A percentile compares a stretch with the other conserved stretches of the same genome.
phyloP scores from a whole-genome alignment of 192 early-diverging fungal species.

The Thoreauomyces humboldtii region DNA sequence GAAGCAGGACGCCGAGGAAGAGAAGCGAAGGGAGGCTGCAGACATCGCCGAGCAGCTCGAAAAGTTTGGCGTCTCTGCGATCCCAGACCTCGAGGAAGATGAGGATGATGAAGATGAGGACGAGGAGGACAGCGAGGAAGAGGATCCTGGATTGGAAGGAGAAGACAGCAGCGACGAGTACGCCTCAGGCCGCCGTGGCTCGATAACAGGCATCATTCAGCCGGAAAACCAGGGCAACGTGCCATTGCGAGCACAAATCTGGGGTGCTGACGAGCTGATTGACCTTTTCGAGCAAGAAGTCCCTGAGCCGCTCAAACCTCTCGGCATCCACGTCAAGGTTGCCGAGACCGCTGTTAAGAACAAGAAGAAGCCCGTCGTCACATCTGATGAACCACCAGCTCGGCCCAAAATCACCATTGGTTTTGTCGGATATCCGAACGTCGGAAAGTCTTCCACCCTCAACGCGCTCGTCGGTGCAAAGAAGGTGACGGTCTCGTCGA shows the following conservation, averaged over 20 bases:
- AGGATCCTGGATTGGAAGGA: slow-evolving; percentile 5
- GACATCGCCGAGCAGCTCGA: slow-evolving; percentile 26
- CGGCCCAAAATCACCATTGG: slow-evolving; percentile 76
- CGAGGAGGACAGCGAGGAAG: slow-evolving; percentile 32
- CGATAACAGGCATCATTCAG: slow-evolving; percentile 35
- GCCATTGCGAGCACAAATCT: slow-evolving; percentile 59
- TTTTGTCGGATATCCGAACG: slow-evolving; percentile 98
- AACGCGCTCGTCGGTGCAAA: slow-evolving; percentile 95
- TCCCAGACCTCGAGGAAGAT: slow-evolving; percentile 22
- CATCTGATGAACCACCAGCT: not conserved
- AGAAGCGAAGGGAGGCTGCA: slow-evolving; percentile 21
- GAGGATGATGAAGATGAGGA: slow-evolving; percentile 13
- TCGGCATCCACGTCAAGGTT: not conserved
- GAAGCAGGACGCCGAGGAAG: slow-evolving; percentile 68
- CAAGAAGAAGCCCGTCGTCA: not conserved
- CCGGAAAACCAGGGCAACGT: slow-evolving; percentile 49
- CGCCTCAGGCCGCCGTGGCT: slow-evolving; percentile 11
- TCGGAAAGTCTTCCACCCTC: slow-evolving; percentile 98
- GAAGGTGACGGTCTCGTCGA: slow-evolving; percentile 90
- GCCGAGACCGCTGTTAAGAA: not conserved
- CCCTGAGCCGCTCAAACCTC: slow-evolving; percentile 41
- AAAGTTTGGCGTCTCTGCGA: not conserved
- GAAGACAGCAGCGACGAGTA: slow-evolving; percentile 29
- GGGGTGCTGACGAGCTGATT: slow-evolving; percentile 67
- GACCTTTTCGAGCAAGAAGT: slow-evolving; percentile 57